A percentile compares a stretch with the other conserved stretches of the same genome.
Evolutionary conservation across 2,329 filamentous ascomycete species (phyloP).

Genomic region (Aspergillus arachidicola): DNA sequence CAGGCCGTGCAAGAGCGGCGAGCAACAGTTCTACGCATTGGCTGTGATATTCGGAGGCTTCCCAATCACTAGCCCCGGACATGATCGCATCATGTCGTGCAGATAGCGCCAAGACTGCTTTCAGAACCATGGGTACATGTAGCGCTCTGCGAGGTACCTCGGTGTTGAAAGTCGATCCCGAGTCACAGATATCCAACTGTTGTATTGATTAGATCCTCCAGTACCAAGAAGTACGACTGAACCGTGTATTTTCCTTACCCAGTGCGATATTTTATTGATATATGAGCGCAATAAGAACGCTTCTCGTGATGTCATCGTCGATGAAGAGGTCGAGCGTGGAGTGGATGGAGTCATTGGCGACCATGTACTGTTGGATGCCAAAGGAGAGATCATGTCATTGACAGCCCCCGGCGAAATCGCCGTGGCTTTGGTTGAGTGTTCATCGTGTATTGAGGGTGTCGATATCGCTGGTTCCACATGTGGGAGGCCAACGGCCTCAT

Average conservation of each 20-base stretch:
- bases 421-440: conserved; percentile 11
- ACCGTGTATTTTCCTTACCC: conserved; percentile 24
- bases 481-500: not conserved
- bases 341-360: conserved; percentile 17
- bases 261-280: conserved; percentile 37
- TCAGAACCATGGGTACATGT: conserved; percentile 50
- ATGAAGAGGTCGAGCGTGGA: conserved; percentile 11
- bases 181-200: conserved; percentile 40
- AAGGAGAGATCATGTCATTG: conserved; percentile 14
- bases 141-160: conserved; percentile 52
- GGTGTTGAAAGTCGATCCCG: conserved; percentile 44
- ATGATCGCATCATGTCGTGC: conserved; percentile 49
- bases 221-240: not conserved
- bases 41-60: conserved; percentile 50
- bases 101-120: conserved; percentile 51
- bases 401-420: conserved; percentile 15
- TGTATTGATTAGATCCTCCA: not conserved
- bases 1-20: conserved; percentile 45
- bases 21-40: conserved; percentile 53
- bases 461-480: conserved; percentile 3
- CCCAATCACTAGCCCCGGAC: conserved; percentile 40
- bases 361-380: conserved; percentile 20
- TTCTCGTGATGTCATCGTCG: conserved; percentile 31
- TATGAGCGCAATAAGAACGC: conserved; percentile 38
- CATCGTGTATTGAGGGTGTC: conserved; percentile 8